Evolutionary conservation across 352 stramenopile genomes (phyloP).

Genomic region (Globisporangium solare): DNA sequence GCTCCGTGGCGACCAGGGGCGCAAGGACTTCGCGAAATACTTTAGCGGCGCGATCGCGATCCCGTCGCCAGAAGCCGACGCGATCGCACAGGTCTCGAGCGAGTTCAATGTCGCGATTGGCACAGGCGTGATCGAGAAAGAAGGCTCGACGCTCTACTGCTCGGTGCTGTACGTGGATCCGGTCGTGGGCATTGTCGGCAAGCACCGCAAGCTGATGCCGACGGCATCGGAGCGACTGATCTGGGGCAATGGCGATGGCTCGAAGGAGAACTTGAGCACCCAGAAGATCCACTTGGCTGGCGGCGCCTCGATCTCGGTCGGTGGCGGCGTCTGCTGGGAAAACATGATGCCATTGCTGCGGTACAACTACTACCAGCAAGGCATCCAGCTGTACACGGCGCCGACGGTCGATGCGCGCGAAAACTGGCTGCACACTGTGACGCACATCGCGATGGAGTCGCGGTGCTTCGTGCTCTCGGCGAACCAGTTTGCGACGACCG

Average conservation of each 20-base stretch:
- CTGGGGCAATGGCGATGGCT: constrained; percentile 21
- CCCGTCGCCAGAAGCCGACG: constrained; percentile 17
- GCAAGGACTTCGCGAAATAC: constrained; percentile 20
- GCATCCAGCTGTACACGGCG: constrained; percentile 20
- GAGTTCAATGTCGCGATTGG: constrained; percentile 11
- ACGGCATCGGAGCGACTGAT: constrained; percentile 24
- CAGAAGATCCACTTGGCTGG: constrained; percentile 11
- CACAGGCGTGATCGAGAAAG: constrained; percentile 20
- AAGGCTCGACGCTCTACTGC: constrained; percentile 21
- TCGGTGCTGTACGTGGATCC: constrained; percentile 20
- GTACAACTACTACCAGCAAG: constrained; percentile 23
- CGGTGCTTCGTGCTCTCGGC: constrained; percentile 26
- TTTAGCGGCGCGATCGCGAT: constrained; percentile 15
- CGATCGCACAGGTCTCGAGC: constrained; percentile 14
- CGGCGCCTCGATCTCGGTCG: constrained; percentile 11
- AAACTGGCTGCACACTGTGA: constrained; percentile 22
- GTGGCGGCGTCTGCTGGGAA: constrained; percentile 22
- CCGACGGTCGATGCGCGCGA: constrained; percentile 21
- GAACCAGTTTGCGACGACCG: constrained; percentile 23
- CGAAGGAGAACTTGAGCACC: constrained; percentile 17
- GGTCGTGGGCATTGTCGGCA: constrained; percentile 18
- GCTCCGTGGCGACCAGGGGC: constrained; percentile 14
- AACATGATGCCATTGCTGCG: constrained; percentile 28
- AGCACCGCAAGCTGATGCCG: constrained; percentile 25
- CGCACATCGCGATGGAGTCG: constrained; percentile 25